Conservation (phyloP, 2,329 filamentous ascomycete genomes). For the Gaeumannomyces tritici region DNA sequence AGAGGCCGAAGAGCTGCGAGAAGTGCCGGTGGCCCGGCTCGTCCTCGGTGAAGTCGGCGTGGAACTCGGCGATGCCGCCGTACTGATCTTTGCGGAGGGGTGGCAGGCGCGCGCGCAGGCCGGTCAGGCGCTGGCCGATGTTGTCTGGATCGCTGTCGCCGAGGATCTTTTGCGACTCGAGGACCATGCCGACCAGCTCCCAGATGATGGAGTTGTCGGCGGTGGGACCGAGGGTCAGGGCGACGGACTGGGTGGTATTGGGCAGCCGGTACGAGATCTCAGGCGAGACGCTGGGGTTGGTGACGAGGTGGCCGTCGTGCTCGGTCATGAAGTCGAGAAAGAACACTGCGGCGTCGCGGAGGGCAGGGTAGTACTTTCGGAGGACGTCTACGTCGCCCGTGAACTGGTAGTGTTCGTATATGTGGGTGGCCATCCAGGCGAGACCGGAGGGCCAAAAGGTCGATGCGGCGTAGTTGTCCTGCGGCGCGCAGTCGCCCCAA, state of each 20-base stretch:
- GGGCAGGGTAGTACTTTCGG: slow-evolving; percentile 15
- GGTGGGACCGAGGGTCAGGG: neutral
- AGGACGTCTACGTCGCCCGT: slow-evolving; percentile 20
- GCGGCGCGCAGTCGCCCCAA: slow-evolving; percentile 12
- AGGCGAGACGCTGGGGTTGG: slow-evolving; percentile 17
- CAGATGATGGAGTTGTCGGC: slow-evolving; percentile 7
- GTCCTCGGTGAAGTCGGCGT: slow-evolving; percentile 14
- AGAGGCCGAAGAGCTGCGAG: slow-evolving; percentile 28
- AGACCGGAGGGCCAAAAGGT: slow-evolving; percentile 29
- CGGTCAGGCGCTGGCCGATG: neutral
- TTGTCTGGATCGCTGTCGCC: neutral
- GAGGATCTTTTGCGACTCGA: slow-evolving; percentile 1
- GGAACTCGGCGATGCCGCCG: slow-evolving; percentile 6
- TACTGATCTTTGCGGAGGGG: slow-evolving; percentile 2
- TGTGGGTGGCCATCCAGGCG: slow-evolving; percentile 28
- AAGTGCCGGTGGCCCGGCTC: slow-evolving; percentile 31
- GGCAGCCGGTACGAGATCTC: slow-evolving; percentile 16
- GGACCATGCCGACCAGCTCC: neutral
- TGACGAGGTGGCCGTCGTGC: slow-evolving; percentile 15
- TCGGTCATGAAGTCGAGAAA: slow-evolving; percentile 20
- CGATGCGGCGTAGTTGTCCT: slow-evolving; percentile 12
- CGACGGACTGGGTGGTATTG: slow-evolving; percentile 1
- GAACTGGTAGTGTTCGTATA: slow-evolving; percentile 28
- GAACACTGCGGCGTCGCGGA: slow-evolving; percentile 19
- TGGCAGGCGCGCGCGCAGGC: neutral